These are phyloP conservation scores for Corchorus olitorius DNA, from an alignment of 345 rosid genomes.

Conservation along the genomic window DNA sequence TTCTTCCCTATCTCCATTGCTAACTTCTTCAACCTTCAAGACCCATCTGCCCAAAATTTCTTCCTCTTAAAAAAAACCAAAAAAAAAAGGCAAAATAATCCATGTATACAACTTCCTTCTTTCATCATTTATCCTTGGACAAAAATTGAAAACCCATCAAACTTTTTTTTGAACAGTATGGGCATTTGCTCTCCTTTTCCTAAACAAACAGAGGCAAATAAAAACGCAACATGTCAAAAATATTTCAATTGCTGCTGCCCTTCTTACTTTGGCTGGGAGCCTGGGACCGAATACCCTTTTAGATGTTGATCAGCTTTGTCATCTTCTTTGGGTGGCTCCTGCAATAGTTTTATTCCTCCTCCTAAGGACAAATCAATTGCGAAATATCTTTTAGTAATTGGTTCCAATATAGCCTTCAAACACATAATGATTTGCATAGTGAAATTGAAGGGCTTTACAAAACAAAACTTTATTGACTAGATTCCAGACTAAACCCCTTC, in stretches of 20 bases:
- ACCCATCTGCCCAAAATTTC: too few relatives aligned
- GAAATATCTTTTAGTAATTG: constrained; percentile 26
- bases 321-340: constrained; percentile 23
- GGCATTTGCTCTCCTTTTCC: constrained; percentile 59
- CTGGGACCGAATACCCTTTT: constrained; percentile 16
- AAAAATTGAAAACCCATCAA: too few relatives aligned
- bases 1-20: too few relatives aligned
- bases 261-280: constrained; percentile 35
- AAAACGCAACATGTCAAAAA: constrained; percentile 52
- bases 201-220: constrained; percentile 61
- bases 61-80: too few relatives aligned
- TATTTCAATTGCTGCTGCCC: constrained; percentile 54
- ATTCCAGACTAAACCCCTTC: not conserved
- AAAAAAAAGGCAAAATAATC: too few relatives aligned
- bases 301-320: constrained; percentile 14
- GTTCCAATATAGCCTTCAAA: constrained; percentile 35
- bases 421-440: constrained; percentile 47
- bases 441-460: constrained; percentile 57
- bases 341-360: constrained; percentile 57
- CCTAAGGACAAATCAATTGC: constrained; percentile 34
- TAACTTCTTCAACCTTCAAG: too few relatives aligned
- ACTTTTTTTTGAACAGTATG: constrained; percentile 38
- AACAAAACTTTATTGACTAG: constrained; percentile 47
- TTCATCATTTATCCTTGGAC: too few relatives aligned
- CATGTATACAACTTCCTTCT: too few relatives aligned